These are phyloP conservation scores for Bryum argenteum DNA, from an alignment of 225 moss, liverwort and hornwort species.

Conservation along the genomic window DNA sequence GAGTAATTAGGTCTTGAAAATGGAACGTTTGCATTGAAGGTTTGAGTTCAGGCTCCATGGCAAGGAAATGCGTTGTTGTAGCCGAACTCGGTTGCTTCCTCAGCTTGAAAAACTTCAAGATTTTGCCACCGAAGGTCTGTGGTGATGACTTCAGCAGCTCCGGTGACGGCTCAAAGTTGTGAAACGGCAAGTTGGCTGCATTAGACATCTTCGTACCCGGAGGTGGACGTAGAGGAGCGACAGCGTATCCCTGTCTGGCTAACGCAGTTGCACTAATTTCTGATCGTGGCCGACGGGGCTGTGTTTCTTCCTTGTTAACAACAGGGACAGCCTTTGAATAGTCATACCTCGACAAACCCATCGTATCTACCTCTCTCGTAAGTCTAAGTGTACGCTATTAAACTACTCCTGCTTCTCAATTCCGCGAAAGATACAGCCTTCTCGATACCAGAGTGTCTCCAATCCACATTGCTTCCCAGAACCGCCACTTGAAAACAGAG, in stretches of 20 bases:
- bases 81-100: conserved; percentile 18
- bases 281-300: conserved; percentile 11
- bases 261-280: conserved; percentile 7
- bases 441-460: conserved; percentile 14
- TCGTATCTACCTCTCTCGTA: conserved; percentile 11
- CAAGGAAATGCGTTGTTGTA: background rate
- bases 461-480: background rate
- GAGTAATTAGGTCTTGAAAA: conserved; percentile 27
- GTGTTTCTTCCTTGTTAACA: background rate
- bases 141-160: conserved; percentile 26
- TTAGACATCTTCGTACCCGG: conserved; percentile 22
- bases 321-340: background rate
- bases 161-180: conserved; percentile 29
- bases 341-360: conserved; percentile 21
- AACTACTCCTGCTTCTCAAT: conserved; percentile 8
- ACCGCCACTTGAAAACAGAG: background rate
- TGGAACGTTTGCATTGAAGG: conserved; percentile 24
- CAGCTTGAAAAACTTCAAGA: conserved; percentile 39
- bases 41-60: conserved; percentile 10
- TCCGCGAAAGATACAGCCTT: conserved; percentile 1
- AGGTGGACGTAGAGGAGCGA: conserved; percentile 27
- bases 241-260: background rate
- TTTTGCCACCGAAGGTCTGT: conserved; percentile 13
- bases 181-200: conserved; percentile 22
- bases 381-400: background rate